Evolutionary conservation across 495 filamentous ascomycete species (phyloP).

Genomic region (Evansstolkia leycettana): DNA sequence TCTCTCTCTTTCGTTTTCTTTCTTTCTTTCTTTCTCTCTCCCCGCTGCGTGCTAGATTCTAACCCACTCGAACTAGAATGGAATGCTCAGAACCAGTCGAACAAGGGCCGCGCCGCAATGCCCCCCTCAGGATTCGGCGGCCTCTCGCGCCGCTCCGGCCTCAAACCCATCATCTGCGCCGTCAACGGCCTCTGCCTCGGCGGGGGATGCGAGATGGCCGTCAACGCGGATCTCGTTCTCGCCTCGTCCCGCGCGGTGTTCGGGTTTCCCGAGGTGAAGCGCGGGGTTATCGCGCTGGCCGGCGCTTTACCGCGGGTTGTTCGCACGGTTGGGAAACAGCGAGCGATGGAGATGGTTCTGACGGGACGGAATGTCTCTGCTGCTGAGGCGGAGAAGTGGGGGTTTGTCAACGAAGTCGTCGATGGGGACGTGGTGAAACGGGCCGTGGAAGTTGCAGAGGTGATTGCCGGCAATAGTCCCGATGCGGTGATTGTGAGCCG

Average conservation of each 20-base stretch:
- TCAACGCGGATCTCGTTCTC: slow-evolving; percentile 63
- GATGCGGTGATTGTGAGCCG: slow-evolving; percentile 62
- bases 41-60: not conserved
- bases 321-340: slow-evolving; percentile 50
- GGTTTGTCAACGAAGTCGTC: slow-evolving; percentile 58
- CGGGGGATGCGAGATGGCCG: slow-evolving; percentile 63
- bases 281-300: slow-evolving; percentile 60
- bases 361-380: slow-evolving; percentile 49
- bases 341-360: slow-evolving; percentile 65
- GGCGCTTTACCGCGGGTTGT: slow-evolving; percentile 64
- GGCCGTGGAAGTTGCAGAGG: slow-evolving; percentile 37
- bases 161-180: slow-evolving; percentile 57
- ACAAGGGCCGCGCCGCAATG: slow-evolving; percentile 5
- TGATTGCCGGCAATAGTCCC: slow-evolving; percentile 48
- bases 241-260: slow-evolving; percentile 43
- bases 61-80: slow-evolving; percentile 21
- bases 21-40: no score
- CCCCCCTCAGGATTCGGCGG: slow-evolving; percentile 26
- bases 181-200: slow-evolving; percentile 63
- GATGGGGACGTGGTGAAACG: slow-evolving; percentile 34
- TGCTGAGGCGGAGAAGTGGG: slow-evolving; percentile 51
- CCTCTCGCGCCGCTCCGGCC: slow-evolving; percentile 33
- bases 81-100: slow-evolving; percentile 13
- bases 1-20: no score
- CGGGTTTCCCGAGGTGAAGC: slow-evolving; percentile 55